Base-by-base conservation (phyloP, 805 yeast species). In the Metschnikowia anglica region DNA sequence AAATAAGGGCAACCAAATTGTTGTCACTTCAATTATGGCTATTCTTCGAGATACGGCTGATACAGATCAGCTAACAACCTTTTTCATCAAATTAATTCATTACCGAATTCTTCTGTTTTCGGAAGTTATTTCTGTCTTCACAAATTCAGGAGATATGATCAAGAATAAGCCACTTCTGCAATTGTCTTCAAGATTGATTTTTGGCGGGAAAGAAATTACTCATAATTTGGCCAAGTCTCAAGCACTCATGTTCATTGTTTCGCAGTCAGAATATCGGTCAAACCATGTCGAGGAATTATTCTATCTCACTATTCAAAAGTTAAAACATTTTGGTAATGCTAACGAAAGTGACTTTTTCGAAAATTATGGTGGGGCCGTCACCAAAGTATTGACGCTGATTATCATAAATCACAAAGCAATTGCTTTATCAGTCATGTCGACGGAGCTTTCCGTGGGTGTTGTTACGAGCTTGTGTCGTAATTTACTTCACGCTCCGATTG, bases 41-140 rank as follows among this genome's bases (percentile, higher is more conserved):
- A n/a, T 34, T 21, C 17, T 34, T 15, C 19, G 13, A 13, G 9
- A 13, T 3, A 3, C 37, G 12, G 13, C 9, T 9, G 11, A 20
- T 16, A 30, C 3, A 30, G 29, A 28, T 11, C 12, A 21, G 16
- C 12, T 39, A 12, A 27, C 11, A 17, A n/a, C 11, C 2, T 39
- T 39, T 26, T 32, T 60, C 15, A 52, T 52, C 25, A 57, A 47
- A 34, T 35, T 59, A 11, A 20, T 56, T 12, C 24, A 45, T 18
- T 52, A 36, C 41, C 57, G 56, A 25, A 41, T 57, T 4, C 27
- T 55, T n/a, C 44, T 35, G 32, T 42, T 55, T 13, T 31, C 41
- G 16, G 55, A 55, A 4, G 23, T 56, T 8, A 16, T 57, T 1
- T 25, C 41, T 6, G 33, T 44, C 7, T 38, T 58, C 15, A 49